These are phyloP conservation scores for Annulohypoxylon bovei DNA, from an alignment of 495 filamentous ascomycete genomes.

Conservation along the genomic window DNA sequence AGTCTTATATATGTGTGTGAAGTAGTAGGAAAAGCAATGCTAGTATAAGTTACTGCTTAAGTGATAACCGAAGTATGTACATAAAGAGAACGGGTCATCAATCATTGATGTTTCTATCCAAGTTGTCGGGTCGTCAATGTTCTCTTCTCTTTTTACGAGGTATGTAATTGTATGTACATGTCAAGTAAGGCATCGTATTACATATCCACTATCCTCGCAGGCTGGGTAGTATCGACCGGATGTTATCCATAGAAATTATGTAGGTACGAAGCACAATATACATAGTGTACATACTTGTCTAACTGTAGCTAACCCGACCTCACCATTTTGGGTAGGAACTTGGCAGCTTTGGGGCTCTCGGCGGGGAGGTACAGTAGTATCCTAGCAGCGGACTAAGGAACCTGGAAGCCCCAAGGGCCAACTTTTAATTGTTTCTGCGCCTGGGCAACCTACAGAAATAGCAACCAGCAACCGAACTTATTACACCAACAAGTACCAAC, in stretches of 20 bases:
- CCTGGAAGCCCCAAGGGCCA: constrained; percentile 8
- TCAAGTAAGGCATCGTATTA: neutral
- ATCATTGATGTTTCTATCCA: constrained; percentile 14
- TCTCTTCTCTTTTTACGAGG: too few species aligned
- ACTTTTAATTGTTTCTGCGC: constrained; percentile 20
- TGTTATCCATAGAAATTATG: too few species aligned
- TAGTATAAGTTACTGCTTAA: too few species aligned
- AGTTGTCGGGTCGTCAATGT: constrained; percentile 28
- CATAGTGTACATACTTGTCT: constrained; percentile 3
- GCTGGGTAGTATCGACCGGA: too few species aligned
- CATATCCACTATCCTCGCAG: too few species aligned
- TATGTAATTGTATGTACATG: too few species aligned
- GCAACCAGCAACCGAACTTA: constrained; percentile 24
- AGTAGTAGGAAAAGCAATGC: too few species aligned
- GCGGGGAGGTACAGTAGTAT: constrained; percentile 25
- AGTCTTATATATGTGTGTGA: too few species aligned
- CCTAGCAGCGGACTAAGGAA: neutral
- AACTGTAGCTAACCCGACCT: constrained; percentile 17
- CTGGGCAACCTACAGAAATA: constrained; percentile 22
- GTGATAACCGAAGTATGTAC: too few species aligned
- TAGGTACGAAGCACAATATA: neutral
- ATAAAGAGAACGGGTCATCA: neutral
- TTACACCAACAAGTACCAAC: constrained; percentile 14
- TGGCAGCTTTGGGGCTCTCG: constrained; percentile 28
- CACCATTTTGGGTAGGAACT: constrained; percentile 18